Conservation (phyloP, 805 yeast species). For the Spathaspora boniae region DNA sequence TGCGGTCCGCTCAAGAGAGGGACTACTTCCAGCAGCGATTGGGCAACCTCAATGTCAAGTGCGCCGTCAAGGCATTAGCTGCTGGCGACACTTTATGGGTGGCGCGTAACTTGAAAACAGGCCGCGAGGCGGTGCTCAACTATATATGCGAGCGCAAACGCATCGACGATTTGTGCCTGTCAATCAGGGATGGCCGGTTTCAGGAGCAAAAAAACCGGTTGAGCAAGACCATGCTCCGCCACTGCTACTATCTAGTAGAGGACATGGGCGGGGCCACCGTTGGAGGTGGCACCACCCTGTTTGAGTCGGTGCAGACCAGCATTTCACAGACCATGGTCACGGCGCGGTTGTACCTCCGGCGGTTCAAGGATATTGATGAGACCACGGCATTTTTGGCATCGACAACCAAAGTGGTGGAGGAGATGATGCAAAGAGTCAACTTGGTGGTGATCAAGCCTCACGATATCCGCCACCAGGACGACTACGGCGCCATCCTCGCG, state of each 20-base stretch:
- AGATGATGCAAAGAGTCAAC: slow-evolving; percentile 20
- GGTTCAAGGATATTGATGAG: slow-evolving; percentile 70
- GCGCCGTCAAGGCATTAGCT: slow-evolving; percentile 56
- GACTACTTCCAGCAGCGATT: slow-evolving; percentile 64
- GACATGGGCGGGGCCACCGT: slow-evolving; percentile 43
- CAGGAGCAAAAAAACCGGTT: slow-evolving; percentile 82
- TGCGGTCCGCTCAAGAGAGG: slow-evolving; percentile 64
- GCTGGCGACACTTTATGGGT: slow-evolving; percentile 92
- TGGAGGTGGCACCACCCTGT: slow-evolving; percentile 39
- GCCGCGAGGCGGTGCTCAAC: slow-evolving; percentile 67
- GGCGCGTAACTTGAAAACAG: slow-evolving; percentile 60
- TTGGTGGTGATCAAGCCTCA: slow-evolving; percentile 52
- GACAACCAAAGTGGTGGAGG: slow-evolving; percentile 44
- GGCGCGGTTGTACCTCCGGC: slow-evolving; percentile 61
- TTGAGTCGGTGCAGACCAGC: slow-evolving; percentile 71
- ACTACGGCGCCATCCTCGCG: slow-evolving; percentile 41
- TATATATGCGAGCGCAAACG: slow-evolving; percentile 89
- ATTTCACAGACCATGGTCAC: slow-evolving; percentile 66
- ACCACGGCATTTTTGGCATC: slow-evolving; percentile 59
- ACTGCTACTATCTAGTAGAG: slow-evolving; percentile 77
- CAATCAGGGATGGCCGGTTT: slow-evolving; percentile 86
- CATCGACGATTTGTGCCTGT: slow-evolving; percentile 75
- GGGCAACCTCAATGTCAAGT: slow-evolving; percentile 41
- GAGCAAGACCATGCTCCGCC: slow-evolving; percentile 60
- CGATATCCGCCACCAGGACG: slow-evolving; percentile 46